Percentiles rank a stretch among this genome's conserved stretches.
These are phyloP conservation scores for Globisporangium alternatum DNA, from an alignment of 352 stramenopile species.

Conservation along the genomic window DNA sequence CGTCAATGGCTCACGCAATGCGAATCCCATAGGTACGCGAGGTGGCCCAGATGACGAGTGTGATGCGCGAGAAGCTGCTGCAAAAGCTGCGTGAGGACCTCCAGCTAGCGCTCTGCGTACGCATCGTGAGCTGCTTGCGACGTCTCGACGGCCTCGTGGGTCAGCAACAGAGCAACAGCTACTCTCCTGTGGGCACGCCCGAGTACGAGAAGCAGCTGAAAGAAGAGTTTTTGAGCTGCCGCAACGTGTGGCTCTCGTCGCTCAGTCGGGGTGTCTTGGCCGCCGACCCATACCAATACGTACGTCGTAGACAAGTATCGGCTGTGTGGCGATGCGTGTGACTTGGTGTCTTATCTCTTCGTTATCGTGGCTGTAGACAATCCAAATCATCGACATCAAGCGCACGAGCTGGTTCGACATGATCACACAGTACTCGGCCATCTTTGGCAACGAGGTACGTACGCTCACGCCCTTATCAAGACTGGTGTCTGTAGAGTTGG, in stretches of 20 bases:
- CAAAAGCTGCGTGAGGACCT: conserved; percentile 83
- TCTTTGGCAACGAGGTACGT: conserved; percentile 85
- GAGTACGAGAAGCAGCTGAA: conserved; percentile 83
- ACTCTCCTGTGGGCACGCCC: conserved; percentile 26
- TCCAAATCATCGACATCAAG: conserved; percentile 87
- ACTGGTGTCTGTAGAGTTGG: neutral
- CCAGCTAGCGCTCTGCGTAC: conserved; percentile 75
- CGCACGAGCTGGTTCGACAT: conserved; percentile 89
- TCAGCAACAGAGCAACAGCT: conserved; percentile 12
- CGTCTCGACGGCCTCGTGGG: conserved; percentile 56
- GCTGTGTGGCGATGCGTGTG: neutral
- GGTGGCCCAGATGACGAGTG: conserved; percentile 56
- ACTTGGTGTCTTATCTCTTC: neutral
- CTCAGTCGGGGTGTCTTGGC: conserved; percentile 52
- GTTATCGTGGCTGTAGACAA: conserved; percentile 37
- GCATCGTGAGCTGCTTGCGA: conserved; percentile 74
- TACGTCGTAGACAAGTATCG: conserved; percentile 20
- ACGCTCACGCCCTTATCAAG: neutral
- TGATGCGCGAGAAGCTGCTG: conserved; percentile 72
- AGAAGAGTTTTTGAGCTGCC: conserved; percentile 78
- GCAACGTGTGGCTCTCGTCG: conserved; percentile 73
- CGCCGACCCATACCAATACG: conserved; percentile 81
- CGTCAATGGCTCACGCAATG: neutral
- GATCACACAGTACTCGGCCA: conserved; percentile 90
- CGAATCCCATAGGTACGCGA: conserved; percentile 37